These are phyloP conservation scores for Encephalitozoon cuniculi DNA, from an alignment of 371 early-diverging fungal genomes.

Conservation along the genomic window DNA sequence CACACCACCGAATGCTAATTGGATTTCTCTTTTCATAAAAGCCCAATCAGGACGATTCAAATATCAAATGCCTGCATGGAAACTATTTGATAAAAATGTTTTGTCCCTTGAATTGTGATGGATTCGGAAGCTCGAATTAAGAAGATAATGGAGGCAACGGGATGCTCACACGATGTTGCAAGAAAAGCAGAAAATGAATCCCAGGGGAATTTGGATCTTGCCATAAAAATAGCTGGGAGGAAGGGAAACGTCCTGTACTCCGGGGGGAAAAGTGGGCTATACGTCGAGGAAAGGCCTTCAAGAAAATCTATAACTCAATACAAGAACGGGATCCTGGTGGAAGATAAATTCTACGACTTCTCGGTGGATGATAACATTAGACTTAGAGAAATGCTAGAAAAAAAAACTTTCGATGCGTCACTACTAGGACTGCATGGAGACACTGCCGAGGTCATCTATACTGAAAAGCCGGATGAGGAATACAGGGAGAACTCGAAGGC, in stretches of 20 bases:
- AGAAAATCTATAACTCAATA: constrained; percentile 21
- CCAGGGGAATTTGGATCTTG: constrained; percentile 6
- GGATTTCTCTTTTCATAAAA: not conserved
- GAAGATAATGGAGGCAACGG: constrained; percentile 15
- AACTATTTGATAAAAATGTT: not conserved
- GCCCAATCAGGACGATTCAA: not conserved
- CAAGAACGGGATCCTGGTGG: constrained; percentile 38
- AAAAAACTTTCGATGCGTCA: constrained; percentile 25
- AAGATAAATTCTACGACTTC: constrained; percentile 34
- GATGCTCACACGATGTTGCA: constrained; percentile 25
- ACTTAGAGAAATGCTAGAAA: constrained; percentile 29
- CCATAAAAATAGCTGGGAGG: not conserved
- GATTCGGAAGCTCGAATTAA: constrained; percentile 7
- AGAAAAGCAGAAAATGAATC: constrained; percentile 1
- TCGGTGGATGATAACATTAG: constrained; percentile 15
- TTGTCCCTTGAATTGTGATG: not conserved
- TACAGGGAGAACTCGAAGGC: not conserved
- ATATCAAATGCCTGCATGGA: not conserved
- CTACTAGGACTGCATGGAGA: constrained; percentile 1
- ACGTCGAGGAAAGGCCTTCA: constrained; percentile 17
- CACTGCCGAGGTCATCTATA: constrained; percentile 19
- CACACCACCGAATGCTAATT: not conserved
- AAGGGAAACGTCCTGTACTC: constrained; percentile 24
- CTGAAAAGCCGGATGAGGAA: constrained; percentile 2
- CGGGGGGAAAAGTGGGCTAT: constrained; percentile 34